Conservation (phyloP, 1,139 yeast genomes). For the Hanseniaspora sp. region DNA sequence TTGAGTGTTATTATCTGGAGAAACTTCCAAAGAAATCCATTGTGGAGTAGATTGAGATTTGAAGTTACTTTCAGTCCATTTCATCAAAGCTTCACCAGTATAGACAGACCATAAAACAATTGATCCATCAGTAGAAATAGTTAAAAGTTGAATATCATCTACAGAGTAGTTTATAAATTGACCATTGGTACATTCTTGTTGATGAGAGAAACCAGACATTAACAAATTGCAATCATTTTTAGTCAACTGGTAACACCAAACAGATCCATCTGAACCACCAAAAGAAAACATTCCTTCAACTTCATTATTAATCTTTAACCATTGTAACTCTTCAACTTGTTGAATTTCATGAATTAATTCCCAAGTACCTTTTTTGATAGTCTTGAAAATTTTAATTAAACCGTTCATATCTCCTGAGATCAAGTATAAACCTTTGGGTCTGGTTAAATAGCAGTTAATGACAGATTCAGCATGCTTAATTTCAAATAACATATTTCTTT, state of each 20-base stretch:
- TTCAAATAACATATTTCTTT: slow-evolving; percentile 68
- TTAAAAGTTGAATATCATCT: slow-evolving; percentile 47
- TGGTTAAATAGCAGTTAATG: slow-evolving; percentile 69
- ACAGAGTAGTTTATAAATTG: slow-evolving; percentile 38
- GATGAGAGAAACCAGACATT: slow-evolving; percentile 73
- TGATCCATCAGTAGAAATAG: slow-evolving; percentile 80
- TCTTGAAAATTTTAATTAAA: slow-evolving; percentile 59
- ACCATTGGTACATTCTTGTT: slow-evolving; percentile 69
- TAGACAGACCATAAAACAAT: slow-evolving; percentile 85
- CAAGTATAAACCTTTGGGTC: slow-evolving; percentile 58
- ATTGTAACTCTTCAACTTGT: slow-evolving; percentile 74
- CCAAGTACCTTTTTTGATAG: slow-evolving; percentile 78
- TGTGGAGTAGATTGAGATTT: slow-evolving; percentile 61
- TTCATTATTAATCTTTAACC: slow-evolving; percentile 72
- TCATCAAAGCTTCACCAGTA: slow-evolving; percentile 55
- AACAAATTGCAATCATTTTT: slow-evolving; percentile 51
- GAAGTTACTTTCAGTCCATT: slow-evolving; percentile 52
- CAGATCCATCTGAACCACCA: slow-evolving; percentile 87
- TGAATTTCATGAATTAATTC: slow-evolving; percentile 55
- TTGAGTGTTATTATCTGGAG: slow-evolving; percentile 31
- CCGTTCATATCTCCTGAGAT: slow-evolving; percentile 96
- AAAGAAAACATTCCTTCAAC: slow-evolving; percentile 73
- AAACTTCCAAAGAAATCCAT: slow-evolving; percentile 64
- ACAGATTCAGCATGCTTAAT: slow-evolving; percentile 84
- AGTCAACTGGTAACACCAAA: slow-evolving; percentile 78